A percentile compares a stretch with the other conserved stretches of the same genome.
These are phyloP conservation scores for Circinella minor DNA, from an alignment of 371 early-diverging fungal species.

Conservation along the genomic window DNA sequence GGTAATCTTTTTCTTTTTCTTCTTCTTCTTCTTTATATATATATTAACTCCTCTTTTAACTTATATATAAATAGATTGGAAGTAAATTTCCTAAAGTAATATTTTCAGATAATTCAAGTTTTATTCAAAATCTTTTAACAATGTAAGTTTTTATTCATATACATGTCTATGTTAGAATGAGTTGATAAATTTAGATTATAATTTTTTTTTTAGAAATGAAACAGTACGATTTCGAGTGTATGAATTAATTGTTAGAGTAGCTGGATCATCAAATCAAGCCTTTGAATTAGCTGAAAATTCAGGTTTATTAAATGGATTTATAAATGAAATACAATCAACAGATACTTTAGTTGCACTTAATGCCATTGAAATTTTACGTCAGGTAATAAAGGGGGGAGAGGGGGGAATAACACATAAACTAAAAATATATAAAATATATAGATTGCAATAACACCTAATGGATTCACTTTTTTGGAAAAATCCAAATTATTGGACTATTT, in stretches of 20 bases:
- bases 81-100: slow-evolving; percentile 8
- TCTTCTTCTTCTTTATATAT: too few species aligned
- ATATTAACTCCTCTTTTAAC: too few species aligned
- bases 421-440: slow-evolving; percentile 5
- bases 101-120: slow-evolving; percentile 5
- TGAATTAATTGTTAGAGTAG: slow-evolving; percentile 47
- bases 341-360: slow-evolving; percentile 53
- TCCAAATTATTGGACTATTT: slow-evolving; percentile 36
- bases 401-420: too few species aligned
- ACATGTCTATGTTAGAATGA: too few species aligned
- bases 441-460: slow-evolving; percentile 38
- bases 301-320: slow-evolving; percentile 35
- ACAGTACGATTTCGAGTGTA: slow-evolving; percentile 55
- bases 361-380: slow-evolving; percentile 51
- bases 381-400: slow-evolving; percentile 30
- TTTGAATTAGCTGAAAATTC: slow-evolving; percentile 40
- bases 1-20: slow-evolving; percentile 10
- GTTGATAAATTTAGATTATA: background rate
- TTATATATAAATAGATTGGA: too few species aligned
- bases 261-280: slow-evolving; percentile 42
- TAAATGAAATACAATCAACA: slow-evolving; percentile 38
- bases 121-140: slow-evolving; percentile 21
- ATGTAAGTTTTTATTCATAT: slow-evolving; percentile 26
- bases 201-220: slow-evolving; percentile 32
- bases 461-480: slow-evolving; percentile 41